These are phyloP conservation scores for Trichoderma aggressivum DNA, from an alignment of 2,329 filamentous ascomycete genomes.

Conservation along the genomic window DNA sequence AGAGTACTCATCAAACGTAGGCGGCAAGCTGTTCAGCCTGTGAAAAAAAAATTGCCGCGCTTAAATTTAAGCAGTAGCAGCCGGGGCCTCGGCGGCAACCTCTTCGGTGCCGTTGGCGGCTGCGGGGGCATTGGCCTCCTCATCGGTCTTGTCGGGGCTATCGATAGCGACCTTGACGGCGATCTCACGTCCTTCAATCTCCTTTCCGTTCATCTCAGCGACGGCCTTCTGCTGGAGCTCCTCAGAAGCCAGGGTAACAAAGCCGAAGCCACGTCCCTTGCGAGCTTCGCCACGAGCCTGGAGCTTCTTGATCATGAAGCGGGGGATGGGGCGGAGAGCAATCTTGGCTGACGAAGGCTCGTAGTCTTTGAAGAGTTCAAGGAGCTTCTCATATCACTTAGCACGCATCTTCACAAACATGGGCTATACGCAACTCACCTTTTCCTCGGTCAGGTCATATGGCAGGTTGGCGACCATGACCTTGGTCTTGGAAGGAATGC, in stretches of 20 bases:
- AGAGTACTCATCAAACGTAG: conserved; percentile 32
- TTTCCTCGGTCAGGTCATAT: conserved; percentile 96
- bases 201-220: conserved; percentile 97
- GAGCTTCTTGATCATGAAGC: conserved; percentile 99
- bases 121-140: conserved; percentile 67
- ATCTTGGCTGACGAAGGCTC: conserved; percentile 95
- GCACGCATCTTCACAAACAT: not conserved
- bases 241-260: conserved; percentile 93
- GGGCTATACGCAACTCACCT: conserved; percentile 55
- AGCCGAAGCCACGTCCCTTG: conserved; percentile 98
- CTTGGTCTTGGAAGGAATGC: conserved; percentile 98
- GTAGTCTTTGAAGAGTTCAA: conserved; percentile 94
- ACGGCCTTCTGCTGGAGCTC: conserved; percentile 97
- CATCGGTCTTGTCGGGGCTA: conserved; percentile 92
- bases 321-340: conserved; percentile 93
- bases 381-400: conserved; percentile 61
- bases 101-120: conserved; percentile 44
- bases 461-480: conserved; percentile 99
- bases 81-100: conserved; percentile 25
- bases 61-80: conserved; percentile 34
- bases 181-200: conserved; percentile 97
- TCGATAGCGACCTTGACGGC: conserved; percentile 99
- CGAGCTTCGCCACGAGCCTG: conserved; percentile 96
- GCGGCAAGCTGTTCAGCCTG: conserved; percentile 27
- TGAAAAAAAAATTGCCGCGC: conserved; percentile 25